Evolutionary conservation across 768 basidiomycete species (phyloP).

Genomic region (Tulasnella sp.): DNA sequence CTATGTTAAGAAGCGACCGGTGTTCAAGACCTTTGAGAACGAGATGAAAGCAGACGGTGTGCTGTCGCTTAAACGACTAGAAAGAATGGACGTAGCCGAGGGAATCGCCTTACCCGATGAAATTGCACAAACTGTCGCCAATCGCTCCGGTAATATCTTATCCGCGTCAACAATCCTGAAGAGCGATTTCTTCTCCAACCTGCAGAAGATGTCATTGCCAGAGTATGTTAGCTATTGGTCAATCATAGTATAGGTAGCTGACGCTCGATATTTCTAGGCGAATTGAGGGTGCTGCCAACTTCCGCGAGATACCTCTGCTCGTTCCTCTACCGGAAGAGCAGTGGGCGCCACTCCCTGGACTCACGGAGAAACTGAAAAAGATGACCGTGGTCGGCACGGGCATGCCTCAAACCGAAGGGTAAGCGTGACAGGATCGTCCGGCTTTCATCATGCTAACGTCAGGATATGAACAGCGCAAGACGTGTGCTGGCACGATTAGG

Average conservation of each 20-base stretch:
- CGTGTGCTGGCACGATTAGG: slow-evolving; percentile 73
- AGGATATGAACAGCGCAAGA: slow-evolving; percentile 53
- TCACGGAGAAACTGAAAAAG: slow-evolving; percentile 31
- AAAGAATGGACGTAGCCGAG: slow-evolving; percentile 60
- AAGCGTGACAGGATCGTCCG: slow-evolving; percentile 30
- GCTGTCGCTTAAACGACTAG: slow-evolving; percentile 76
- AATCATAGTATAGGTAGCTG: not conserved
- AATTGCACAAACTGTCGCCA: slow-evolving; percentile 78
- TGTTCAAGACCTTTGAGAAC: slow-evolving; percentile 93
- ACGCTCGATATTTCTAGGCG: slow-evolving; percentile 43
- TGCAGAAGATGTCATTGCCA: slow-evolving; percentile 95
- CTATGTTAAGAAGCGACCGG: slow-evolving; percentile 84
- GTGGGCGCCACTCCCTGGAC: slow-evolving; percentile 21
- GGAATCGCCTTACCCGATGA: slow-evolving; percentile 86
- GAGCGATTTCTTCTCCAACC: slow-evolving; percentile 86
- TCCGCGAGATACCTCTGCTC: slow-evolving; percentile 70
- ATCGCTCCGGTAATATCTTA: slow-evolving; percentile 78
- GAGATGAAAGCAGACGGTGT: slow-evolving; percentile 78
- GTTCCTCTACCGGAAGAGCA: slow-evolving; percentile 12
- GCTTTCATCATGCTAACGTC: not conserved
- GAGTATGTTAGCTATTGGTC: slow-evolving; percentile 55
- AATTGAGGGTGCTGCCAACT: slow-evolving; percentile 93
- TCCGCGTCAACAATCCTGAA: slow-evolving; percentile 93
- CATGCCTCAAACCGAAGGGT: slow-evolving; percentile 94
- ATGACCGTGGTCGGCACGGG: slow-evolving; percentile 53